Evolutionary conservation across 805 yeast species (phyloP).

Genomic region (Lachancea lanzarotensis): DNA sequence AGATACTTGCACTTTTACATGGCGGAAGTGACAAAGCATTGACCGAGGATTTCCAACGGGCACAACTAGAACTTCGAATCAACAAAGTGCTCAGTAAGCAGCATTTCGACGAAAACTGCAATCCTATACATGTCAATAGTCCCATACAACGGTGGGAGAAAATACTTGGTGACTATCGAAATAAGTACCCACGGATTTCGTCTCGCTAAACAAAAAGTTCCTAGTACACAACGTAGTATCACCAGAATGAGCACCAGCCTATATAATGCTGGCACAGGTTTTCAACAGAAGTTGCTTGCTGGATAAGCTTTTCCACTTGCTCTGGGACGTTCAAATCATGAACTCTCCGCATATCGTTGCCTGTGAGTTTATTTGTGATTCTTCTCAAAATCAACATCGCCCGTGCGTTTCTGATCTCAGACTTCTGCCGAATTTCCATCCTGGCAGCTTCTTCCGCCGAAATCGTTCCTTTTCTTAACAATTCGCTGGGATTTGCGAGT

Average conservation of each 20-base stretch:
- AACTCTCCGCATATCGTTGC: conserved; percentile 78
- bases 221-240: background rate
- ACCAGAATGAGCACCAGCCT: conserved; percentile 99
- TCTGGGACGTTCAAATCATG: conserved; percentile 71
- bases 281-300: conserved; percentile 94
- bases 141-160: conserved; percentile 43
- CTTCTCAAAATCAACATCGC: conserved; percentile 85
- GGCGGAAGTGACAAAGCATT: conserved; percentile 17
- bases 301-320: conserved; percentile 90
- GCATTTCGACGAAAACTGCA: conserved; percentile 48
- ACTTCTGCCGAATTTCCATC: conserved; percentile 60
- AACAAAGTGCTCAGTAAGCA: conserved; percentile 47
- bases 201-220: background rate
- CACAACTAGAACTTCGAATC: conserved; percentile 50
- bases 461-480: conserved; percentile 64
- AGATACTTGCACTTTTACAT: conserved; percentile 23
- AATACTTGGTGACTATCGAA: conserved; percentile 14
- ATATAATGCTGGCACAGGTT: conserved; percentile 93
- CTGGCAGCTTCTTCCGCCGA: conserved; percentile 70
- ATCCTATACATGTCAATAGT: conserved; percentile 29
- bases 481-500: conserved; percentile 60
- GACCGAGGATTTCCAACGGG: conserved; percentile 30
- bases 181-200: conserved; percentile 11
- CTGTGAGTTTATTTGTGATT: conserved; percentile 86
- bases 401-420: conserved; percentile 76